These are phyloP conservation scores for Tephrocybe sp. DNA, from an alignment of 768 basidiomycete species.

Conservation along the genomic window DNA sequence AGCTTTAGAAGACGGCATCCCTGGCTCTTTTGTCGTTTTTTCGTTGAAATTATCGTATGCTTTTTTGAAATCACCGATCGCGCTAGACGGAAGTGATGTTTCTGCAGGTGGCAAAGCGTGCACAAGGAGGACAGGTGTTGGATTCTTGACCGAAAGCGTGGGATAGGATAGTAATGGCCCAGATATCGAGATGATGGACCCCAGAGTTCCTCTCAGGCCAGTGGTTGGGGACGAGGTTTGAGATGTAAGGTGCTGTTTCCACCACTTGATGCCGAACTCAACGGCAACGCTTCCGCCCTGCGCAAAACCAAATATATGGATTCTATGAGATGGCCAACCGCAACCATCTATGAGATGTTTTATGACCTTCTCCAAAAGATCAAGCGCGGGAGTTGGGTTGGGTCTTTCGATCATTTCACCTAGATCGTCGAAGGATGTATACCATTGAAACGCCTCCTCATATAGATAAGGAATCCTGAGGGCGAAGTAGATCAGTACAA, in stretches of 20 bases:
- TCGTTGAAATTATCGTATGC: conserved; percentile 54
- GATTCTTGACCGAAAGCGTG: conserved; percentile 46
- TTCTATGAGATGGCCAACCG: conserved; percentile 61
- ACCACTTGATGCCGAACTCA: conserved; percentile 61
- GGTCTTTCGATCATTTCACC: conserved; percentile 71
- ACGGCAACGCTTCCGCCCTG: conserved; percentile 81
- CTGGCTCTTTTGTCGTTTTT: conserved; percentile 43
- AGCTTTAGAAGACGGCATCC: conserved; percentile 73
- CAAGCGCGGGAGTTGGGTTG: conserved; percentile 69
- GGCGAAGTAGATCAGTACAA: conserved; percentile 1
- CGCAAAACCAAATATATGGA: conserved; percentile 86
- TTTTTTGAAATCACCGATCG: conserved; percentile 53
- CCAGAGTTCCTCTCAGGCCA: conserved; percentile 37
- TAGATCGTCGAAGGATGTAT: conserved; percentile 73
- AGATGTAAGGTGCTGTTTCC: conserved; percentile 36
- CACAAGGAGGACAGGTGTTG: conserved; percentile 62
- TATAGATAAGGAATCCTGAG: conserved; percentile 74
- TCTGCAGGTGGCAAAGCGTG: conserved; percentile 51
- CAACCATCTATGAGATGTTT: conserved; percentile 58
- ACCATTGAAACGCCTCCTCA: conserved; percentile 85
- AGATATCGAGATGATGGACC: conserved; percentile 64
- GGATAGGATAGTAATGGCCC: conserved; percentile 82
- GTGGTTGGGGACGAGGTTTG: conserved; percentile 16
- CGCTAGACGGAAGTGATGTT: conserved; percentile 39
- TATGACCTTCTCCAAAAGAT: conserved; percentile 50